Conservation (phyloP, 768 basidiomycete genomes). For the Leccinum truebloodii region DNA sequence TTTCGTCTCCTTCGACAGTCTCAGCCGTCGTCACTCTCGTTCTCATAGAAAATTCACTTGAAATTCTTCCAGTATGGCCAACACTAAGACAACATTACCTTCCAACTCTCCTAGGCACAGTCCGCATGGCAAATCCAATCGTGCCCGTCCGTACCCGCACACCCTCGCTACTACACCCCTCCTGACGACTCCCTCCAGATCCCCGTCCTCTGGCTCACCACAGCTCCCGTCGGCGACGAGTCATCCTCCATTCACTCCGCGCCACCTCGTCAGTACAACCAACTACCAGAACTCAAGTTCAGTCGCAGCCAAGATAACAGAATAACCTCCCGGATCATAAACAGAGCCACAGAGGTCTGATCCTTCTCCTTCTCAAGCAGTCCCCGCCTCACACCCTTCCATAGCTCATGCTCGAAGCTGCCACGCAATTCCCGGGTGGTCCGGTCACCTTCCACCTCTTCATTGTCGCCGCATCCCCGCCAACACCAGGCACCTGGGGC, state of each 20-base stretch:
- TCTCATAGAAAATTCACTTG: constrained; percentile 57
- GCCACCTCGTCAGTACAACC: constrained; percentile 44
- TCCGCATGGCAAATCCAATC: constrained; percentile 40
- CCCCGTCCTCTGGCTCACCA: constrained; percentile 48
- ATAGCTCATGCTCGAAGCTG: constrained; percentile 33
- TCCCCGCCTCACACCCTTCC: background rate
- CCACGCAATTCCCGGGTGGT: constrained; percentile 31
- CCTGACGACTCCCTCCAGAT: constrained; percentile 16
- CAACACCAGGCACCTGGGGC: constrained; percentile 34
- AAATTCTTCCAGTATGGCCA: constrained; percentile 25
- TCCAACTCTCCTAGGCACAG: constrained; percentile 41
- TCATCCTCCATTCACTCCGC: constrained; percentile 18
- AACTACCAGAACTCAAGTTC: constrained; percentile 44
- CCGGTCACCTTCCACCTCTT: constrained; percentile 50
- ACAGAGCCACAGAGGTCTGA: constrained; percentile 48
- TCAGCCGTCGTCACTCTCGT: constrained; percentile 40
- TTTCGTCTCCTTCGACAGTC: constrained; percentile 17
- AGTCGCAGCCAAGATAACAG: constrained; percentile 43
- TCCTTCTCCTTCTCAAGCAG: background rate
- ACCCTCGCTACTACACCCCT: background rate
- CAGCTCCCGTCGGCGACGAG: constrained; percentile 40
- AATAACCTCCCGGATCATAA: constrained; percentile 45
- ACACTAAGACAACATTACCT: constrained; percentile 48
- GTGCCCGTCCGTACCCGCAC: constrained; percentile 39
- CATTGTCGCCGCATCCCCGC: constrained; percentile 53